Evolutionary conservation across 371 early-diverging fungal species (phyloP).

Genomic region (Mucor plumbeus): DNA sequence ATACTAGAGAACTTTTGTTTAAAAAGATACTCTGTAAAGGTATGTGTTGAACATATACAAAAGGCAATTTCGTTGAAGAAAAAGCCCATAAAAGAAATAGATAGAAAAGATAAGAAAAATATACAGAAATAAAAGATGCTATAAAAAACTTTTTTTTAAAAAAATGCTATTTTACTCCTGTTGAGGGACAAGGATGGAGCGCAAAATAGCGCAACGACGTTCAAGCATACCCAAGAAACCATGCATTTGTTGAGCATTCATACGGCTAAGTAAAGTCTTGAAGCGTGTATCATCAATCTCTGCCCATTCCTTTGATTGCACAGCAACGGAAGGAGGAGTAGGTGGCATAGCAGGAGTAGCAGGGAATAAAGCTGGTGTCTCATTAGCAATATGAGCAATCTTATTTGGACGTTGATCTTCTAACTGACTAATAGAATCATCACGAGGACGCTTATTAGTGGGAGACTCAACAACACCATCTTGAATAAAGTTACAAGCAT

Average conservation of each 20-base stretch:
- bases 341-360: constrained; percentile 16
- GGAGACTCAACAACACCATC: not conserved
- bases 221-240: constrained; percentile 59
- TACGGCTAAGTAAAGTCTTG: constrained; percentile 48
- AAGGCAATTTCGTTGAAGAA: constrained; percentile 17
- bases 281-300: constrained; percentile 54
- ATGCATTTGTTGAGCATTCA: constrained; percentile 62
- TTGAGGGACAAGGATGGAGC: constrained; percentile 35
- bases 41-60: constrained; percentile 46
- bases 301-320: constrained; percentile 46
- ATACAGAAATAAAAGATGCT: constrained; percentile 11
- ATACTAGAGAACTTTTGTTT: constrained; percentile 16
- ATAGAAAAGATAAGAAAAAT: constrained; percentile 9
- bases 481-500: constrained; percentile 82
- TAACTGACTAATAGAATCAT: constrained; percentile 1
- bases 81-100: constrained; percentile 6
- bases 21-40: constrained; percentile 18
- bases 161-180: constrained; percentile 14
- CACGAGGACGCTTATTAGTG: constrained; percentile 20
- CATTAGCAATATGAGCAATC: constrained; percentile 1
- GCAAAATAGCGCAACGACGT: constrained; percentile 46
- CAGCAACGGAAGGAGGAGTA: constrained; percentile 16
- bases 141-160: not conserved
- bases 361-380: constrained; percentile 16
- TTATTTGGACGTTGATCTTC: constrained; percentile 4